A percentile compares a stretch with the other conserved stretches of the same genome.
Conservation (phyloP, 169 alveolate species). For the Cryptosporidium muris region DNA sequence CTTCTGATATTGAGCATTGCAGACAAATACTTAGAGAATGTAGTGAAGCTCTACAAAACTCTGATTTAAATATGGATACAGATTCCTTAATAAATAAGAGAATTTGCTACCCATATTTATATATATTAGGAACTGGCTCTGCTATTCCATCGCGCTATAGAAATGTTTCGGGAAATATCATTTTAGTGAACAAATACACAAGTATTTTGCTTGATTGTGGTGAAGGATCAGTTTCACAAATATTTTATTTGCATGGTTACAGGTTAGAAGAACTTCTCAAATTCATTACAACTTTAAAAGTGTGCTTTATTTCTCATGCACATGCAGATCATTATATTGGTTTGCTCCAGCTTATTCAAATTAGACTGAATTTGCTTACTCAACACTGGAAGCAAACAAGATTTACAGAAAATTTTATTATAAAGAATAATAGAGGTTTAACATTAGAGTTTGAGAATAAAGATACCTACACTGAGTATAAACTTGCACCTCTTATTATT, state of each 20-base stretch:
- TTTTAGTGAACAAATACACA: slow-evolving; percentile 72
- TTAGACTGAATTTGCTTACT: slow-evolving; percentile 72
- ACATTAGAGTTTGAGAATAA: background rate
- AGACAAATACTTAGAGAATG: too few species aligned
- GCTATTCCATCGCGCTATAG: slow-evolving; percentile 89
- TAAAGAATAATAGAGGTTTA: slow-evolving; percentile 1
- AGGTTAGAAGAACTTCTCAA: background rate
- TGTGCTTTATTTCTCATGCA: slow-evolving; percentile 84
- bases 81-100: too few species aligned
- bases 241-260: slow-evolving; percentile 76
- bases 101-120: slow-evolving; percentile 74
- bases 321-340: slow-evolving; percentile 90
- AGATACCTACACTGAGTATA: slow-evolving; percentile 14
- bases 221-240: slow-evolving; percentile 89
- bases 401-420: slow-evolving; percentile 67
- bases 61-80: too few species aligned
- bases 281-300: slow-evolving; percentile 68
- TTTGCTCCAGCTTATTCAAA: slow-evolving; percentile 75
- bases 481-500: background rate
- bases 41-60: too few species aligned
- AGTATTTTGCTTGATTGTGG: slow-evolving; percentile 89
- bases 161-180: slow-evolving; percentile 86
- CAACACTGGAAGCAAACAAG: slow-evolving; percentile 71
- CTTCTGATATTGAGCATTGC: too few species aligned
- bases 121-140: slow-evolving; percentile 90